Percentiles rank a stretch among this genome's conserved stretches.
Evolutionary conservation across 768 basidiomycete species (phyloP).

Genomic region (Galerina marginata): DNA sequence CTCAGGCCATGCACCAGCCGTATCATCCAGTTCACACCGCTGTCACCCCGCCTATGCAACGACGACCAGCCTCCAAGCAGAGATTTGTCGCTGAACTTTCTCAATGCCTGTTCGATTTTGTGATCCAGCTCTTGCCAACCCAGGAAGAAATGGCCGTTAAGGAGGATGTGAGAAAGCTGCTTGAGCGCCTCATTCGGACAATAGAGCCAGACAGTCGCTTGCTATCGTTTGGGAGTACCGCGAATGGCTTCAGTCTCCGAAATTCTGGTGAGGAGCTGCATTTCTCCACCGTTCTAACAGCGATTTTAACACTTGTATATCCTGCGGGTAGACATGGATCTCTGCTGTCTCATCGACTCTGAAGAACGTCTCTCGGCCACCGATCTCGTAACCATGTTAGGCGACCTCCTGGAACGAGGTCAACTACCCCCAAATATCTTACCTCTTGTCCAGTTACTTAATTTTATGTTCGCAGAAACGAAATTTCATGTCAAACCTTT

Average conservation of each 20-base stretch:
- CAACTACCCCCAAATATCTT: conserved; percentile 28
- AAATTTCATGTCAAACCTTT: conserved; percentile 96
- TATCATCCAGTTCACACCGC: conserved; percentile 40
- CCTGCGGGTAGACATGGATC: conserved; percentile 84
- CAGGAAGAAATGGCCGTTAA: conserved; percentile 91
- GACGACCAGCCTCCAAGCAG: conserved; percentile 54
- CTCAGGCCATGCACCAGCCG: conserved; percentile 38
- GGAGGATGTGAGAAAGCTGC: conserved; percentile 93
- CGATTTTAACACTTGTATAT: conserved; percentile 6
- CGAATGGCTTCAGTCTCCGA: conserved; percentile 94
- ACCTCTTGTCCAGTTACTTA: conserved; percentile 10
- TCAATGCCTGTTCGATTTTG: conserved; percentile 91
- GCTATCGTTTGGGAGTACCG: conserved; percentile 94
- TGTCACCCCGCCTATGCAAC: conserved; percentile 37
- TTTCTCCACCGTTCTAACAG: neutral
- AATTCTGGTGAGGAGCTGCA: conserved; percentile 74
- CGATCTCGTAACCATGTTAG: conserved; percentile 93
- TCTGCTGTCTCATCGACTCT: conserved; percentile 95
- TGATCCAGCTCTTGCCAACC: conserved; percentile 89
- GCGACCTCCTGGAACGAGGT: conserved; percentile 93
- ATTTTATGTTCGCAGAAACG: conserved; percentile 63
- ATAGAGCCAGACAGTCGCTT: conserved; percentile 92
- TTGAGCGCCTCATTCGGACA: conserved; percentile 93
- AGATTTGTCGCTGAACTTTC: conserved; percentile 83
- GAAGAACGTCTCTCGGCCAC: conserved; percentile 78